phyloP scores from a whole-genome alignment of 2,329 filamentous ascomycete genomes.

The Pestalotiopsis sp. region DNA sequence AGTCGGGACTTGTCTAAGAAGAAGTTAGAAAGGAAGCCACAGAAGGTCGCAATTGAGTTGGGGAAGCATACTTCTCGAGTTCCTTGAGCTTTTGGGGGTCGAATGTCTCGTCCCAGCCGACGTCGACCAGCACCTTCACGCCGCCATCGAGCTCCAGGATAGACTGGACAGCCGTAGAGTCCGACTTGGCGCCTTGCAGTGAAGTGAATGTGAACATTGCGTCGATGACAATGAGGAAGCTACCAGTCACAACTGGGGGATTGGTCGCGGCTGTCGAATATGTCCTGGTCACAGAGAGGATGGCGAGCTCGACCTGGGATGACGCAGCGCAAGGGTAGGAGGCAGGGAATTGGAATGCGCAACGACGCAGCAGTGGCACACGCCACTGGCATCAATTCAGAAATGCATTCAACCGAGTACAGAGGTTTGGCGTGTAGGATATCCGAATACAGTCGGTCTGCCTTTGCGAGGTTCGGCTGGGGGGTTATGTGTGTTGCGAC shows the following conservation, averaged over 20 bases:
- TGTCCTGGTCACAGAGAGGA: not conserved
- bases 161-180: constrained; percentile 89
- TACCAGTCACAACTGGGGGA: not conserved
- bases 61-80: constrained; percentile 75
- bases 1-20: constrained; percentile 78
- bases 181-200: constrained; percentile 86
- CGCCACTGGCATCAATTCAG: constrained; percentile 16
- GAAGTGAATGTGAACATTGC: constrained; percentile 96
- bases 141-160: constrained; percentile 95
- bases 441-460: not conserved
- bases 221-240: constrained; percentile 16
- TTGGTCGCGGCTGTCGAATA: not conserved
- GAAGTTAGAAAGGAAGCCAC: constrained; percentile 4
- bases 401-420: constrained; percentile 3
- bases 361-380: constrained; percentile 13
- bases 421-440: not conserved
- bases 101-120: constrained; percentile 95
- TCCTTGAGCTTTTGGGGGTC: constrained; percentile 80
- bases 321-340: not conserved
- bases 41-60: constrained; percentile 17
- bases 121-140: constrained; percentile 91
- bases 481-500: not conserved
- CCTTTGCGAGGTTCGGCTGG: not conserved
- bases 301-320: too few relatives aligned
- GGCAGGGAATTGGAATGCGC: not conserved